Conservation (phyloP, 2,329 filamentous ascomycete genomes). For the Penicillium crustosum region DNA sequence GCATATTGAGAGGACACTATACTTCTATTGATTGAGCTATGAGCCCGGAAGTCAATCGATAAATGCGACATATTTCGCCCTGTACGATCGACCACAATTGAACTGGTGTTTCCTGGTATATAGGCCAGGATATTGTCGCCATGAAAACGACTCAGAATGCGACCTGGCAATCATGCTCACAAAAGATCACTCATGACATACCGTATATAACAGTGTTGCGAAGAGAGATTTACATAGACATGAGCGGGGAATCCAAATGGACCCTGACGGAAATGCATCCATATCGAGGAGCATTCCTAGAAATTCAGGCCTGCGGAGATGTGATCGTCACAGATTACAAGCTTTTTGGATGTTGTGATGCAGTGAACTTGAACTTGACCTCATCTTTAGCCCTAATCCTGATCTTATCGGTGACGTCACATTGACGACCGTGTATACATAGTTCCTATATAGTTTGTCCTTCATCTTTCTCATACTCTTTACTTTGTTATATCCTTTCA, state of each 20-base stretch:
- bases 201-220: too few relatives aligned
- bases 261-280: background rate
- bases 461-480: background rate
- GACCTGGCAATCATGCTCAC: background rate
- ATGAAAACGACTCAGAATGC: background rate
- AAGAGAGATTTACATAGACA: background rate
- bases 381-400: slow-evolving; percentile 9
- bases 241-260: background rate
- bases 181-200: background rate
- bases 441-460: slow-evolving; percentile 11
- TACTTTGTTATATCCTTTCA: background rate
- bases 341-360: background rate
- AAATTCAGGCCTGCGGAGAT: background rate
- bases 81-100: background rate
- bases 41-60: background rate
- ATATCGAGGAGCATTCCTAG: too few relatives aligned
- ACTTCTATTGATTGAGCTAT: background rate
- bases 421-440: slow-evolving; percentile 20
- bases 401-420: slow-evolving; percentile 28
- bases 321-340: background rate
- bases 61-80: background rate
- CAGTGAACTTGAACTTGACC: background rate
- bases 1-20: background rate
- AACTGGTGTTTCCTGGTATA: background rate
- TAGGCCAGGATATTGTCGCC: accelerated